Evolutionary conservation across 1,139 yeast species (phyloP).

Genomic region (Blastobotrys persicus): DNA sequence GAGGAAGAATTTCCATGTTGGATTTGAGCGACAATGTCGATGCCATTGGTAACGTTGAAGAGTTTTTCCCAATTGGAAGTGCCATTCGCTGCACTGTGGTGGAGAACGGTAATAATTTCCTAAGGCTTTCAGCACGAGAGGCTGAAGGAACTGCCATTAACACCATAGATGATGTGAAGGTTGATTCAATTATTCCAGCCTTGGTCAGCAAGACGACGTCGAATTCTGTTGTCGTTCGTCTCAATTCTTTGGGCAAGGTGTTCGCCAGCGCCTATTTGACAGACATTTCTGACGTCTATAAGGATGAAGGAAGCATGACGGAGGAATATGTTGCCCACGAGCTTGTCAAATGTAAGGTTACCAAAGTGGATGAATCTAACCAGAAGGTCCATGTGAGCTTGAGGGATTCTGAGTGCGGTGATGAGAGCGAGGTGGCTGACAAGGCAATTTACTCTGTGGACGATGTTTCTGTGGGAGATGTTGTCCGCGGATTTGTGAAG

Average conservation of each 20-base stretch:
- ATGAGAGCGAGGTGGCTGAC: constrained; percentile 47
- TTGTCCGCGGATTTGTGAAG: constrained; percentile 76
- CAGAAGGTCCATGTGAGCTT: constrained; percentile 64
- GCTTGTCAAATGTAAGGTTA: constrained; percentile 59
- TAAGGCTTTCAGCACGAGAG: constrained; percentile 51
- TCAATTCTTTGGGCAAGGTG: constrained; percentile 46
- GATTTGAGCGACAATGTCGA: constrained; percentile 61
- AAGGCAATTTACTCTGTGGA: constrained; percentile 47
- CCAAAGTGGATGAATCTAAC: constrained; percentile 52
- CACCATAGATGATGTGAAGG: constrained; percentile 49
- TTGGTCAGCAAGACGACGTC: constrained; percentile 62
- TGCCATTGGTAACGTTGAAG: constrained; percentile 50
- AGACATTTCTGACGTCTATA: constrained; percentile 75
- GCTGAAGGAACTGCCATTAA: constrained; percentile 34
- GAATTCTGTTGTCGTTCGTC: constrained; percentile 61
- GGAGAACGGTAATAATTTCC: constrained; percentile 48
- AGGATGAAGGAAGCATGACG: constrained; percentile 39
- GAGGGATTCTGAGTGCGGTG: constrained; percentile 42
- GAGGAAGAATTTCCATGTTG: constrained; percentile 65
- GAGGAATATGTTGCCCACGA: constrained; percentile 56
- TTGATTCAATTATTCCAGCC: constrained; percentile 64
- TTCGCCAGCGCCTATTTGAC: constrained; percentile 68
- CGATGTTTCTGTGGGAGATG: constrained; percentile 67
- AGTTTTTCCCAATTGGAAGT: constrained; percentile 64
- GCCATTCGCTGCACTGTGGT: constrained; percentile 62